These are phyloP conservation scores for Quercus bicolor DNA, from an alignment of 306 rosid genomes.

Conservation along the genomic window DNA sequence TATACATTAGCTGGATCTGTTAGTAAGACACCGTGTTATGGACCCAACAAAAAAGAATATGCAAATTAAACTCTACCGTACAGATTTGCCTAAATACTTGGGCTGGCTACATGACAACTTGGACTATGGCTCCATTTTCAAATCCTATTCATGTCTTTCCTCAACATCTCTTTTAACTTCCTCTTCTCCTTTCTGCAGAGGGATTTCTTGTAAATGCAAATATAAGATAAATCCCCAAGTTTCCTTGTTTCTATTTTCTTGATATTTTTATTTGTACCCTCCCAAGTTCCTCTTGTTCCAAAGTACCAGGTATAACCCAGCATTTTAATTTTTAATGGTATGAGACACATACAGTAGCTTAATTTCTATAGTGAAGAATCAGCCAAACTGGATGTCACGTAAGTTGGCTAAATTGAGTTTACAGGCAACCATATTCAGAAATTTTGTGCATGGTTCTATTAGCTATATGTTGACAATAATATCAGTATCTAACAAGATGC, in stretches of 20 bases:
- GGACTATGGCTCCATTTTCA: neutral
- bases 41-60: neutral
- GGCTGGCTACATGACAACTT: neutral
- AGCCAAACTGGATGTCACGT: neutral
- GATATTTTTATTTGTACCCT: neutral
- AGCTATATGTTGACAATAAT: neutral
- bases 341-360: neutral
- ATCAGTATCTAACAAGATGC: neutral
- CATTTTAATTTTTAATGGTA: neutral
- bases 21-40: neutral
- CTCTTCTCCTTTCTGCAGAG: neutral
- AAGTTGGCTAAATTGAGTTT: neutral
- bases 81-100: neutral
- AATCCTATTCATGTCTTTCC: neutral
- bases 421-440: neutral
- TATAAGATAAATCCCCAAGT: neutral
- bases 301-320: neutral
- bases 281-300: neutral
- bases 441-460: neutral
- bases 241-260: neutral
- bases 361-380: neutral
- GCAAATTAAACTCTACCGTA: neutral
- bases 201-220: neutral
- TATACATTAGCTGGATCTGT: neutral
- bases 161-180: neutral